Evolutionary conservation across 495 filamentous ascomycete species (phyloP).

Genomic region (Aspergillus egyptiacus): DNA sequence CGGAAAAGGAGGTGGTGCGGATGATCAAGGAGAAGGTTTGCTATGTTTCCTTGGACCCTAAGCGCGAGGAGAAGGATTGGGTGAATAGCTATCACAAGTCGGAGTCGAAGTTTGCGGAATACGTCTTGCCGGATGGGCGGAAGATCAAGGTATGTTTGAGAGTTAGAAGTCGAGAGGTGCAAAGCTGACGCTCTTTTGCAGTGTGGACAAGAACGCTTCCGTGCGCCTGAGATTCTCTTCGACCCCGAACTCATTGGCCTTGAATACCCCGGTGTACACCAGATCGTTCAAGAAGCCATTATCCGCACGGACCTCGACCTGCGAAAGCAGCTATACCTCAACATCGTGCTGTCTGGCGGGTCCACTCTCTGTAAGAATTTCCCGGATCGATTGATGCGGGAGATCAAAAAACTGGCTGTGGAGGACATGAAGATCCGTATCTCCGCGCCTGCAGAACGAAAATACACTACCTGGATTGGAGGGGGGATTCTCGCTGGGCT

Average conservation of each 20-base stretch:
- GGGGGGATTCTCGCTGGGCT: slow-evolving; percentile 95
- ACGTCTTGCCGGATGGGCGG: slow-evolving; percentile 85
- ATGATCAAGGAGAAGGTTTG: slow-evolving; percentile 92
- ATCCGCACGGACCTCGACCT: slow-evolving; percentile 96
- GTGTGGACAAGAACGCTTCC: slow-evolving; percentile 88
- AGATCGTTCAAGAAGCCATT: slow-evolving; percentile 95
- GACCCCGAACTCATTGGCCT: slow-evolving; percentile 95
- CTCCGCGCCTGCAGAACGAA: slow-evolving; percentile 92
- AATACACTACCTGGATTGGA: slow-evolving; percentile 98
- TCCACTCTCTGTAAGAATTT: slow-evolving; percentile 90
- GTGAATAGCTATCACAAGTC: slow-evolving; percentile 46
- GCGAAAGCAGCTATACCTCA: slow-evolving; percentile 86
- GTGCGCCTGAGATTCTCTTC: slow-evolving; percentile 95
- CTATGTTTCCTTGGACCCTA: slow-evolving; percentile 89
- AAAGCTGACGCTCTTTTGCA: slow-evolving; percentile 23
- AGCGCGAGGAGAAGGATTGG: slow-evolving; percentile 96
- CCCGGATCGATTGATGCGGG: slow-evolving; percentile 85
- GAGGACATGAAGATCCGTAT: slow-evolving; percentile 99
- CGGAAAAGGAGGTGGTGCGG: slow-evolving; percentile 95
- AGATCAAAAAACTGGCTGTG: slow-evolving; percentile 87
- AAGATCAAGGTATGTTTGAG: slow-evolving; percentile 66
- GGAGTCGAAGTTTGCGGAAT: slow-evolving; percentile 71
- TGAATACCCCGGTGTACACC: slow-evolving; percentile 95
- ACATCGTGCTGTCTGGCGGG: slow-evolving; percentile 94
- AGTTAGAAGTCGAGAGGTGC: neutral